A percentile compares a stretch with the other conserved stretches of the same genome.
phyloP scores from a whole-genome alignment of 371 early-diverging fungal species.

The Mortierella sp. region DNA sequence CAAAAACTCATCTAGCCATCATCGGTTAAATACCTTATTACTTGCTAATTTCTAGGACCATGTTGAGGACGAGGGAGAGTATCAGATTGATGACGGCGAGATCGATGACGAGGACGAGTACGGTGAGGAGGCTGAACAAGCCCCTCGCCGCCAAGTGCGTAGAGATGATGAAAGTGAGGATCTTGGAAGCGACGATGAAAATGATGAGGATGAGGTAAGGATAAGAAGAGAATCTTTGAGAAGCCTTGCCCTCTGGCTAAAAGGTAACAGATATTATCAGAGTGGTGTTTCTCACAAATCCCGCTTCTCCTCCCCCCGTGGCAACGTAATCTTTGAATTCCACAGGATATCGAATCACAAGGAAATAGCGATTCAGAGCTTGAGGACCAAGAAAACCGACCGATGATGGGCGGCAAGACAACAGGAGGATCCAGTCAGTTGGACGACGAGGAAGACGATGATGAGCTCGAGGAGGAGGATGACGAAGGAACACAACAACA shows the following conservation, averaged over 20 bases:
- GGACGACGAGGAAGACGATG: slow-evolving; percentile 35
- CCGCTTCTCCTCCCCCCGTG: too few species aligned
- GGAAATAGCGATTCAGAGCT: slow-evolving; percentile 30
- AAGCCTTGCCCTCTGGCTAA: too few species aligned
- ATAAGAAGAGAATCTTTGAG: too few species aligned
- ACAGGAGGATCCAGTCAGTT: slow-evolving; percentile 14
- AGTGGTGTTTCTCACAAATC: too few species aligned
- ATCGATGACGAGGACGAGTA: slow-evolving; percentile 18
- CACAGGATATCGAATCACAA: slow-evolving; percentile 13
- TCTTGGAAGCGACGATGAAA: slow-evolving; percentile 29
- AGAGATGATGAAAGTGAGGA: slow-evolving; percentile 26
- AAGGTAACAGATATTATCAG: too few species aligned
- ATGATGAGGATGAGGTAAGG: slow-evolving; percentile 33
- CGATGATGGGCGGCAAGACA: slow-evolving; percentile 30
- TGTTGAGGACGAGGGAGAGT: slow-evolving; percentile 15
- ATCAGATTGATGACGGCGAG: slow-evolving; percentile 8
- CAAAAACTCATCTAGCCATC: too few species aligned
- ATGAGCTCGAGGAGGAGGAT: slow-evolving; percentile 23
- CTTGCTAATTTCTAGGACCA: neutral
- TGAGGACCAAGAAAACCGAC: slow-evolving; percentile 29
- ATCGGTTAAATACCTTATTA: neutral
- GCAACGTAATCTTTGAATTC: too few species aligned
- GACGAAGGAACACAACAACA: slow-evolving; percentile 14
- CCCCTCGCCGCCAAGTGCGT: slow-evolving; percentile 7
- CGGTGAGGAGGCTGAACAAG: slow-evolving; percentile 5